Conservation (phyloP, 192 early-diverging fungal genomes). For the Backusella morwellensis region DNA sequence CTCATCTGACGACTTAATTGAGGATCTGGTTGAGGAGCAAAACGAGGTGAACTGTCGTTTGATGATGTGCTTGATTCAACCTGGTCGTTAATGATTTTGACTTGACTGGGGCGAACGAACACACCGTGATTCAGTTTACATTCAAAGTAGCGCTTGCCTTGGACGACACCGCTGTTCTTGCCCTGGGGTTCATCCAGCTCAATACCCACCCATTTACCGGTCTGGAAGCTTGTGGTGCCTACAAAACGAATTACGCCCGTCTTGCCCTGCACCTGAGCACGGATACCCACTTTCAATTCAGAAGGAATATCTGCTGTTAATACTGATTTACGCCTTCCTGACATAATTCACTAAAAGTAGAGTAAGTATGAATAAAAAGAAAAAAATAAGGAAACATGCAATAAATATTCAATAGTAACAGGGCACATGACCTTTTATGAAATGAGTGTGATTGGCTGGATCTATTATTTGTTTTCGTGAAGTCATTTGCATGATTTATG, state of each 20-base stretch:
- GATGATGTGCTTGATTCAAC: background rate
- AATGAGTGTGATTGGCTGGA: too few relatives aligned
- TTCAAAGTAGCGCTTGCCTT: slow-evolving; percentile 76
- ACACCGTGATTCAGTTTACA: slow-evolving; percentile 69
- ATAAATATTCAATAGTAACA: background rate
- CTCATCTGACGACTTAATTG: slow-evolving; percentile 1
- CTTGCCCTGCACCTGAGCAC: slow-evolving; percentile 54
- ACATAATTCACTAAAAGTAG: background rate
- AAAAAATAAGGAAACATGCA: background rate
- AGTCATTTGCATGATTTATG: too few relatives aligned
- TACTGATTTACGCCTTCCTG: slow-evolving; percentile 1
- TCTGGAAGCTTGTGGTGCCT: slow-evolving; percentile 79
- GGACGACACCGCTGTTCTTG: slow-evolving; percentile 77
- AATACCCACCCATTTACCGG: slow-evolving; percentile 88
- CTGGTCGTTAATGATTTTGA: slow-evolving; percentile 22
- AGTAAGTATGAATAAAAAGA: background rate
- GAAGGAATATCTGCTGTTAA: slow-evolving; percentile 10
- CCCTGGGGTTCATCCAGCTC: slow-evolving; percentile 74
- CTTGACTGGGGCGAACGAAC: slow-evolving; percentile 71
- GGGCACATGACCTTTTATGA: too few relatives aligned
- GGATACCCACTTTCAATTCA: slow-evolving; percentile 29
- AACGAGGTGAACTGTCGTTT: slow-evolving; percentile 12
- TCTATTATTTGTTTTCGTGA: too few relatives aligned
- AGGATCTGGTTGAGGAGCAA: slow-evolving; percentile 31
- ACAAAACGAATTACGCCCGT: slow-evolving; percentile 72